Conservation (phyloP, 805 yeast genomes). For the Teunomyces cretensis region DNA sequence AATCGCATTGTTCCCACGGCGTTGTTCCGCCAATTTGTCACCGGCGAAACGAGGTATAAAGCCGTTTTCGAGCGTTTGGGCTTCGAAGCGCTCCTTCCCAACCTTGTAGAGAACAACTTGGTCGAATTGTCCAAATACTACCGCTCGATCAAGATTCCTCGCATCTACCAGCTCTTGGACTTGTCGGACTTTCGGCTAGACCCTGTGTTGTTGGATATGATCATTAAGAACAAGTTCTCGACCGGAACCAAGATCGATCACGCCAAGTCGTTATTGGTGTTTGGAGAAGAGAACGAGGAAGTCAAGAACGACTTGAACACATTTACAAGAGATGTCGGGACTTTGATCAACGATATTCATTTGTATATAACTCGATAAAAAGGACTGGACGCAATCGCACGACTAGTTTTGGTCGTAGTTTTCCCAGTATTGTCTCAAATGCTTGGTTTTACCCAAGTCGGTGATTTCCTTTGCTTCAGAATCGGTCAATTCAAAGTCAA, state of each 20-base stretch:
- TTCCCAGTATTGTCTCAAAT: slow-evolving; percentile 28
- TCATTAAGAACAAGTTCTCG: slow-evolving; percentile 31
- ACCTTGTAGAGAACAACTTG: slow-evolving; percentile 33
- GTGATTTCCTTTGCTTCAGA: slow-evolving; percentile 17
- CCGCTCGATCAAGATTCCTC: slow-evolving; percentile 20
- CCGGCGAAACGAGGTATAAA: not conserved
- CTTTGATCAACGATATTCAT: slow-evolving; percentile 20
- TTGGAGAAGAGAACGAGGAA: slow-evolving; percentile 14
- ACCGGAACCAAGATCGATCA: slow-evolving; percentile 34
- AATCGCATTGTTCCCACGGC: slow-evolving; percentile 16
- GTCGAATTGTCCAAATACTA: slow-evolving; percentile 30
- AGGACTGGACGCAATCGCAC: too few relatives aligned
- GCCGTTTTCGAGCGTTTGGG: not conserved
- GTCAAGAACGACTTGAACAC: slow-evolving; percentile 15
- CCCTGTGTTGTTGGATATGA: slow-evolving; percentile 32
- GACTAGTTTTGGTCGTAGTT: slow-evolving; percentile 12
- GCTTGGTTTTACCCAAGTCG: slow-evolving; percentile 18
- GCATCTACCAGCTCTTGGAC: slow-evolving; percentile 20
- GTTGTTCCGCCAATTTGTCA: slow-evolving; percentile 12
- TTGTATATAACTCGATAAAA: not conserved
- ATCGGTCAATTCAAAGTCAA: slow-evolving; percentile 19
- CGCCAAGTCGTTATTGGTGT: slow-evolving; percentile 20
- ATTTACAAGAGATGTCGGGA: slow-evolving; percentile 29
- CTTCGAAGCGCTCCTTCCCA: slow-evolving; percentile 7
- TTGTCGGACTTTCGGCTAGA: slow-evolving; percentile 16